Conservation (phyloP, 495 filamentous ascomycete species). For the Xylaria scruposa region DNA sequence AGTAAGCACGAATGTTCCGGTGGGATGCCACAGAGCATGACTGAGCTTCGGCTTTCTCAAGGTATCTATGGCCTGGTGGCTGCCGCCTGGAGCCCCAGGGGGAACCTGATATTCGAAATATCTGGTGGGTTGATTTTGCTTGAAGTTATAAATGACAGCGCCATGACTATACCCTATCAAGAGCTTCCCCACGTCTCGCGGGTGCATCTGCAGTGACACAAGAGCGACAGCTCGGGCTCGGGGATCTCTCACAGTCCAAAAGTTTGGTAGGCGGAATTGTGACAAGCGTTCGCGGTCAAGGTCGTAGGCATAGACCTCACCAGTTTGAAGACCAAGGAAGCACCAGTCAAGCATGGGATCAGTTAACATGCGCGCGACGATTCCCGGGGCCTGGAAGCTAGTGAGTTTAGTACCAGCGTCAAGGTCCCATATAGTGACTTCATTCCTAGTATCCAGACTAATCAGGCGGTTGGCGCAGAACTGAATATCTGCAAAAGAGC, state of each 20-base stretch:
- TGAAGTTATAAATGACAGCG: slow-evolving; percentile 89
- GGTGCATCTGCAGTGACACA: slow-evolving; percentile 83
- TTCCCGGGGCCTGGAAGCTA: slow-evolving; percentile 73
- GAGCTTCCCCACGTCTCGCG: slow-evolving; percentile 90
- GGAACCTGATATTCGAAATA: slow-evolving; percentile 86
- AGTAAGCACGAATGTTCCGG: slow-evolving; percentile 86
- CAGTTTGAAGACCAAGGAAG: slow-evolving; percentile 76
- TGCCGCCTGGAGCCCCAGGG: slow-evolving; percentile 85
- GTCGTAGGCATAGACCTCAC: slow-evolving; percentile 88
- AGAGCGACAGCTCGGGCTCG: slow-evolving; percentile 40
- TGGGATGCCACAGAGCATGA: slow-evolving; percentile 91
- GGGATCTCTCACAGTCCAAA: slow-evolving; percentile 74
- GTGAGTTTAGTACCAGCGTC: slow-evolving; percentile 62
- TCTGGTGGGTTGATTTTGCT: slow-evolving; percentile 76
- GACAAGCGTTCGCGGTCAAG: slow-evolving; percentile 80
- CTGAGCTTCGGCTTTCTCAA: slow-evolving; percentile 75
- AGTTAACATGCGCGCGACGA: slow-evolving; percentile 71
- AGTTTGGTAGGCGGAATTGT: slow-evolving; percentile 79
- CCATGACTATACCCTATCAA: slow-evolving; percentile 88
- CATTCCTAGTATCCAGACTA: slow-evolving; percentile 82
- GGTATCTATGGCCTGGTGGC: slow-evolving; percentile 51
- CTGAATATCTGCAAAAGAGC: slow-evolving; percentile 47
- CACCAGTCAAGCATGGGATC: slow-evolving; percentile 93
- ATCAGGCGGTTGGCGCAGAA: slow-evolving; percentile 75
- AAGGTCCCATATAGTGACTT: slow-evolving; percentile 80